Base-by-base conservation (phyloP, 2,329 filamentous ascomycete species). In the Epichloe elymi region DNA sequence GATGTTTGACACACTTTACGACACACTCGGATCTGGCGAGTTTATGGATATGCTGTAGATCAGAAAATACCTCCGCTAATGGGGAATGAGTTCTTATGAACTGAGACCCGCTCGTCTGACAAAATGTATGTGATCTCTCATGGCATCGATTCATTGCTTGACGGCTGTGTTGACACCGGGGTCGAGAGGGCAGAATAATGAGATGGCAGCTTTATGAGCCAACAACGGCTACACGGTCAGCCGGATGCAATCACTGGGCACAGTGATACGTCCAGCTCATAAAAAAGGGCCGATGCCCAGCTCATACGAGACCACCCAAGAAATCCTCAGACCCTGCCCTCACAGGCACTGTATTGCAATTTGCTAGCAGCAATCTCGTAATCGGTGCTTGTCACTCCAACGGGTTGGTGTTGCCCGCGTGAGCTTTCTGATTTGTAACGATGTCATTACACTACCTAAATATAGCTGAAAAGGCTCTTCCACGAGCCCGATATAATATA, bases 1-100 rank as follows among this genome's bases (percentile, higher is more conserved):
- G 51, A 19, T 39, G 55, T 59, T 55, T 54, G 50, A 53, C 54
- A 60, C 51, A 57, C 55, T 51, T 53, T 56, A 55, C 58, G 57
- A 61, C 58, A 58, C 55, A 54, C 55, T 54, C 48, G 49, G 33
- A 35, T 43, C 33, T 51, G 49, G 49, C 49, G 49, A 46, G 51
- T 38, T 48, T 36, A 37, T 45, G 52, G 40, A 47, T 23, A 47
- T 48, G 41, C 30, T 48, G 46, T 54, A 49, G 49, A 52, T 44
- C 46, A 40, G n/a, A 38, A 26, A 17, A 49, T 15, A 26, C 48
- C 17, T 47, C 35, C 37, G 5, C 12, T 41, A 20, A 42, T 6
- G 48, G 48, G 35, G 14, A 44, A 44, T n/a, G n/a, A 17, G 30
- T 5, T n/a, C 44, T 37, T n/a, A 26, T 40, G 30, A 38, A 36